Base-by-base conservation (phyloP, 2,329 filamentous ascomycete species). In the Fusarium secorum region DNA sequence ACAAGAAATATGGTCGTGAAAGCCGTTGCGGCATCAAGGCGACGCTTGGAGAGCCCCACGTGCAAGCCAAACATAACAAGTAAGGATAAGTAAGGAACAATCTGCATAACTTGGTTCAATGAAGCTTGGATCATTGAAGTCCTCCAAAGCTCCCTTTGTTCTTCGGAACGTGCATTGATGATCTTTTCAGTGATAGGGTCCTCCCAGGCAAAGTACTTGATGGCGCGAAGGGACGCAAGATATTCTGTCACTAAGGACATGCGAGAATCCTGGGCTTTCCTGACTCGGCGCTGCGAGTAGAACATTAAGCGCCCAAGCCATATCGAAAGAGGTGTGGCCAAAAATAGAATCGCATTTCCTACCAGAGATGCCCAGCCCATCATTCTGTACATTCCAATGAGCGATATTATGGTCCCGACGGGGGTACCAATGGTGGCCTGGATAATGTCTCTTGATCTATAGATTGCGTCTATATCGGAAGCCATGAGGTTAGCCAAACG, bases 141-240 rank as follows among this genome's bases (percentile, higher is more conserved):
- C 11, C 76, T 80, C 87, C 88, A 89, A 26, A 88, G 81, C 39
- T 84, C 83, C 44, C 83, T 84, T 66, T 89, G 87, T 73, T 89
- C 88, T 4, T 81, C 78, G 18, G 79, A 75, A 4, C 88, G 84
- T 15, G 86, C 82, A 8, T 82, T 78, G 33, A 86, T 81, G 60
- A 89, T 84, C 54, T 82, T 84, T n/a, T 83, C 79, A 15, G 84
- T 82, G 66, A 87, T 84, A 35, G 85, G 82, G 22, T 83, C 81
- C 73, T 89, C 87, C 88, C 87, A 89, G 4, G 85, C 85, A 75
- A 89, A 89, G 70, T 88, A 89, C 73, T 89, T 89, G 77, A 89
- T 84, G 20, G 85, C 86, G 15, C 85, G 83, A 60, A 89, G 88
- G 11, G 87, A 88, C 30, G 83, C 79, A 30, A 89, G 81, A 70